Evolutionary conservation across 2,329 filamentous ascomycete genomes (phyloP), one percentile per base, ranked within the genome.

Genomic region (Claviceps pazoutovae): DNA sequence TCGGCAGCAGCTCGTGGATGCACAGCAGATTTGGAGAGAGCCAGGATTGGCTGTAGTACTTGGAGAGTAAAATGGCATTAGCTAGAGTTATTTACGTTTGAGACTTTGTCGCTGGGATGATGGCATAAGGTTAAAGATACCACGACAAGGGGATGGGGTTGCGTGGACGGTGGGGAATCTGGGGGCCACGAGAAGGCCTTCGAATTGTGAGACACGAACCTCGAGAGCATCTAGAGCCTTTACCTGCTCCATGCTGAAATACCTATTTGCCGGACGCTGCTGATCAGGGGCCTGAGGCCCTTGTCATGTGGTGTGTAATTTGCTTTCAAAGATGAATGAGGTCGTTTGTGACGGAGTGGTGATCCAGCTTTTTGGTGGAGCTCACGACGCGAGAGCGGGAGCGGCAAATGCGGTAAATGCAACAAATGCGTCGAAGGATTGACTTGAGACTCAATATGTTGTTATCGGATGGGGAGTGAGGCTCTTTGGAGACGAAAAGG

Each of bases 1-100:
- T 95, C 89, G 62, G 86, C 84, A 43, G 90, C 85, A 53, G 89
- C 88, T 59, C 86, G 84, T 42, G 88, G 84, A 11, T 89, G 88
- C 6, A 81, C 87, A 56, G 88, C 88, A 11, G 88, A 86, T 65
- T 90, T 93, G 62, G 86, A 85, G 57, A 96, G 85, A 50, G 86
- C 85, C 54, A 98, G 74, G 71, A 91, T 97, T n/a, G 90, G 89
- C 75, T 95, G 74, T 43, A 13, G 19, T 43, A 14, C 23, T 44
- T 44, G 14, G 23, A 11, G n/a, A 1, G 72, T 38, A 11, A 30
- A 19, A 7, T 19, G 23, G 16, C 2, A 19, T 46, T 45, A 53
- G 46, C 51, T 53, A 46, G 3, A 16, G 16, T 5, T 7, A 16
- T 6, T 26, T 2, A 4, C 38, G 42, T 14, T 36, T 30, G 17